These are phyloP conservation scores for Ceriops decandra DNA, from an alignment of 345 rosid species.

Conservation along the genomic window DNA sequence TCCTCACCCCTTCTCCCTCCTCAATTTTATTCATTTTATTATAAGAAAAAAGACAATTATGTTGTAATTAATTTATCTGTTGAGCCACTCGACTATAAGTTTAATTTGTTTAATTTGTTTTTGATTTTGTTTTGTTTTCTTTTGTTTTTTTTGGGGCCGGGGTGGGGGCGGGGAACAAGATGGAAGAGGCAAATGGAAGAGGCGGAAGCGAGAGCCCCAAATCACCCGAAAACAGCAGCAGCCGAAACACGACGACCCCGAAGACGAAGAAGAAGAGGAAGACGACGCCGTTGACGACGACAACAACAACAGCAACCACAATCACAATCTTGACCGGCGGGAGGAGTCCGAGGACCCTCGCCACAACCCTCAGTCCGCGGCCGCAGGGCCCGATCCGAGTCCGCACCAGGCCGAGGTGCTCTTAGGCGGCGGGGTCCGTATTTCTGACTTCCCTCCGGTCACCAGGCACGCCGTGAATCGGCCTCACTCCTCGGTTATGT, in stretches of 20 bases:
- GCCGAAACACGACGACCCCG: constrained; percentile 40
- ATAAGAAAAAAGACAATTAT: too few species aligned
- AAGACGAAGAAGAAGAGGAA: constrained; percentile 46
- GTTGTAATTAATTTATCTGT: background rate
- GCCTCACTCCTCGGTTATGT: constrained; percentile 62
- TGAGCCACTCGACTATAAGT: background rate
- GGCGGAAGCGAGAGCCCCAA: constrained; percentile 61
- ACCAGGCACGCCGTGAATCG: constrained; percentile 61
- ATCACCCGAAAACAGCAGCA: constrained; percentile 35
- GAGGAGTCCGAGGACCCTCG: constrained; percentile 38
- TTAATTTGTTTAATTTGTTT: background rate
- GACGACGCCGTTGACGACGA: constrained; percentile 40
- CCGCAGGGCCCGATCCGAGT: constrained; percentile 44
- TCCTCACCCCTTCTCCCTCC: background rate
- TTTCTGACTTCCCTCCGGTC: constrained; percentile 68
- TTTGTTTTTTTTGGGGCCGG: background rate
- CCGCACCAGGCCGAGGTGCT: constrained; percentile 51
- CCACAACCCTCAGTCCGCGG: constrained; percentile 20
- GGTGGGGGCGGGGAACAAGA: constrained; percentile 26
- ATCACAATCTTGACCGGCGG: constrained; percentile 28
- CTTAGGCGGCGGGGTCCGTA: constrained; percentile 49
- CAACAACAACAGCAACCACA: constrained; percentile 22
- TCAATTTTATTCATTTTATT: background rate
- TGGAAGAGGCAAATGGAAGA: constrained; percentile 78
- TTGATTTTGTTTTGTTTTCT: background rate